A percentile compares a stretch with the other conserved stretches of the same genome.
phyloP scores from a whole-genome alignment of 768 basidiomycete species.

The Mrakia gelida region DNA sequence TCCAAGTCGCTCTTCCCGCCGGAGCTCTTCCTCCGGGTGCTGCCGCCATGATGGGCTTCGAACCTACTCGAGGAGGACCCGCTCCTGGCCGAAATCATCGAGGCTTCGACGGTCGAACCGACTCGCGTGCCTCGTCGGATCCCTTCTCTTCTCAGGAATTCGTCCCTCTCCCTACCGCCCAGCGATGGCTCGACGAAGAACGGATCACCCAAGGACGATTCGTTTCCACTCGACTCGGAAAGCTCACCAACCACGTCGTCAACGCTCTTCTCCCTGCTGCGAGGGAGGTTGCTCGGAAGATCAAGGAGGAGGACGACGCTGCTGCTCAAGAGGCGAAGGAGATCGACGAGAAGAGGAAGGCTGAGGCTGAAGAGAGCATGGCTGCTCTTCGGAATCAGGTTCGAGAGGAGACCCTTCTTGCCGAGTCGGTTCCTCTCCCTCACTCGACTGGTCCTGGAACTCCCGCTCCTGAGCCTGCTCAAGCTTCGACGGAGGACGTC shows the following conservation, averaged over 20 bases:
- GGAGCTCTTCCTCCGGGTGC: slow-evolving; percentile 1
- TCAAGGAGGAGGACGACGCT: slow-evolving; percentile 19
- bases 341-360: not conserved
- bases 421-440: not conserved
- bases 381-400: not conserved
- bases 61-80: not conserved
- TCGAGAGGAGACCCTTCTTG: not conserved
- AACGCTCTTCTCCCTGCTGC: slow-evolving; percentile 76
- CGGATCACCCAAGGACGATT: slow-evolving; percentile 75
- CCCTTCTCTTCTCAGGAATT: slow-evolving; percentile 54
- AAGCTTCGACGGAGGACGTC: slow-evolving; percentile 12
- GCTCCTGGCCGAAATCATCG: not conserved
- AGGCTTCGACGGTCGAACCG: slow-evolving; percentile 28
- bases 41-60: not conserved
- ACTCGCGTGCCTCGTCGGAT: slow-evolving; percentile 14
- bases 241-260: slow-evolving; percentile 65
- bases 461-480: not conserved
- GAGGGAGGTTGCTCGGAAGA: slow-evolving; percentile 48
- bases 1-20: slow-evolving; percentile 59
- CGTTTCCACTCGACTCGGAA: slow-evolving; percentile 61
- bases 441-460: not conserved
- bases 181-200: slow-evolving; percentile 85
- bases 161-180: slow-evolving; percentile 71
- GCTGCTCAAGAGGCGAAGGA: slow-evolving; percentile 1
- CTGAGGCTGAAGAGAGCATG: slow-evolving; percentile 2